Percentiles rank a stretch among this genome's conserved stretches.
These are phyloP conservation scores for Dryas integrifolia DNA, from an alignment of 331 rosid species.

Conservation along the genomic window DNA sequence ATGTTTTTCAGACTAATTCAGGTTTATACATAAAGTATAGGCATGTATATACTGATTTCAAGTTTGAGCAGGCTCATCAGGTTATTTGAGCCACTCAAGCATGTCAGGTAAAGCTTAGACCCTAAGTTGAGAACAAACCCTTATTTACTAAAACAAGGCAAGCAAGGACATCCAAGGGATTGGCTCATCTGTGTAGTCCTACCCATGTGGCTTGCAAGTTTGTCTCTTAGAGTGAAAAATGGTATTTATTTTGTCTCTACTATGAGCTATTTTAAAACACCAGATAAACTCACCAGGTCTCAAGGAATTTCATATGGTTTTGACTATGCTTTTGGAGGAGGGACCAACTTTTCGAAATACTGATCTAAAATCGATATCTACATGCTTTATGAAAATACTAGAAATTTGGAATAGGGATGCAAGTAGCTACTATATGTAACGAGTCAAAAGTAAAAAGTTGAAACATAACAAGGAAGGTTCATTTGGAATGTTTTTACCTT, in stretches of 20 bases:
- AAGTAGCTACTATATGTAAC: neutral
- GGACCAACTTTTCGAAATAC: neutral
- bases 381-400: neutral
- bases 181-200: neutral
- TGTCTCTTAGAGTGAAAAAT: neutral
- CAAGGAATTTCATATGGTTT: neutral
- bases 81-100: neutral
- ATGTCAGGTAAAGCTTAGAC: neutral
- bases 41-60: neutral
- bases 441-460: neutral
- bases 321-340: neutral
- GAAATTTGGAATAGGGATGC: neutral
- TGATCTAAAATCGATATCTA: neutral
- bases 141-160: neutral
- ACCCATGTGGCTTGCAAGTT: neutral
- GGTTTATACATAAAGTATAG: neutral
- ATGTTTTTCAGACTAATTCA: neutral
- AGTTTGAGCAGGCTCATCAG: neutral
- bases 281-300: neutral
- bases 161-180: neutral
- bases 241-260: neutral
- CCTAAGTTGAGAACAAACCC: conserved; percentile 1
- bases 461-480: neutral
- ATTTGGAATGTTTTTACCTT: neutral
- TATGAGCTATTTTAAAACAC: neutral